phyloP scores from a whole-genome alignment of 352 stramenopile species.

The Globisporangium recalcitrans region DNA sequence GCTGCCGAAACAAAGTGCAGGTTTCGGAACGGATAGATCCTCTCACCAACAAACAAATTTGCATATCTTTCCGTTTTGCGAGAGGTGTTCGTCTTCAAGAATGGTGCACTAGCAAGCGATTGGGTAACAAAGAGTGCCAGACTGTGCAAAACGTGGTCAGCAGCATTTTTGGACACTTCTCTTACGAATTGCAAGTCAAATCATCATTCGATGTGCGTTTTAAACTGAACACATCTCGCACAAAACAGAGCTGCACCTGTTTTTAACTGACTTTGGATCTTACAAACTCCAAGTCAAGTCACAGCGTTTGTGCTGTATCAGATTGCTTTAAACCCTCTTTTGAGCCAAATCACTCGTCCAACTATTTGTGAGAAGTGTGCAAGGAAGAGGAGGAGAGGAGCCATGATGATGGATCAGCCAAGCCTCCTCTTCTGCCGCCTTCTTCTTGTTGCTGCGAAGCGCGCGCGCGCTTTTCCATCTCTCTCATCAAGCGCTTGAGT shows the following conservation, averaged over 20 bases:
- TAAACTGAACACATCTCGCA: too few species aligned
- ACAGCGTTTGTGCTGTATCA: background rate
- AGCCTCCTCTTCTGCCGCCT: background rate
- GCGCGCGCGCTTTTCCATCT: background rate
- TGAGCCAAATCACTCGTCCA: background rate
- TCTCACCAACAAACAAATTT: background rate
- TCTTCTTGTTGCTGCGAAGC: background rate
- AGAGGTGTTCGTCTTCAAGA: background rate
- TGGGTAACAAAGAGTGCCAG: background rate
- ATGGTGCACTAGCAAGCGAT: background rate
- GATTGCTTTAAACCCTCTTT: background rate
- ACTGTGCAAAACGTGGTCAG: background rate
- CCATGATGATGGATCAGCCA: background rate
- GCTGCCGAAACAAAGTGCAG: background rate
- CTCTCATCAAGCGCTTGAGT: background rate
- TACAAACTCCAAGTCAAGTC: background rate
- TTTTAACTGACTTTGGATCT: background rate
- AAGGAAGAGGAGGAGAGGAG: background rate
- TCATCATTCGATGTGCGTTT: background rate
- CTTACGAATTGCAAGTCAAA: background rate
- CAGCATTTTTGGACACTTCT: too few species aligned
- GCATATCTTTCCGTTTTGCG: background rate
- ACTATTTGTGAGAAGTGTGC: background rate
- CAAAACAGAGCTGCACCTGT: too few species aligned
- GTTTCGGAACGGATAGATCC: background rate